Conservation (phyloP, 2,329 filamentous ascomycete genomes). For the Aspergillus fumigatus region DNA sequence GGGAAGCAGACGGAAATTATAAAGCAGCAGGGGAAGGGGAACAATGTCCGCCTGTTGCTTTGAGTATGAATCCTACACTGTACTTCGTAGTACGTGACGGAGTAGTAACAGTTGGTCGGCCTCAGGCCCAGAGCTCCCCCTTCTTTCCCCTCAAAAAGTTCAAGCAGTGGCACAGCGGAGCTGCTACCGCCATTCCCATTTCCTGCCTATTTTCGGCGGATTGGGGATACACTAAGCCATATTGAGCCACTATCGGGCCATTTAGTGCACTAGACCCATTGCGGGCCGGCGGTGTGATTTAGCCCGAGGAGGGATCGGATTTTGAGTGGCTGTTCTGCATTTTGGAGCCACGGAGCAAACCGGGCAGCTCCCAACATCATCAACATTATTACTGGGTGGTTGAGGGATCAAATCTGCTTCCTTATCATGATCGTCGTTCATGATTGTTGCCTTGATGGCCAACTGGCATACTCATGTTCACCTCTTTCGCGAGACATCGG, state of each 20-base stretch:
- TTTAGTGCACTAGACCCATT: constrained; percentile 7
- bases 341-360: constrained; percentile 20
- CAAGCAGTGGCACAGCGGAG: too few species aligned
- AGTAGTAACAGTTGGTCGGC: not conserved
- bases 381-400: not conserved
- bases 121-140: not conserved
- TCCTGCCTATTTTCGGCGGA: not conserved
- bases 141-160: not conserved
- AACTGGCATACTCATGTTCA: not conserved
- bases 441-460: not conserved
- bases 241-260: not conserved
- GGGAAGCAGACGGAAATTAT: not conserved
- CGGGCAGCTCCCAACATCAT: constrained; percentile 17
- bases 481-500: too few species aligned
- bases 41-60: constrained; percentile 9
- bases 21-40: constrained; percentile 9
- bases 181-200: not conserved
- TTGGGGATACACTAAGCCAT: not conserved
- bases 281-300: constrained; percentile 11
- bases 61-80: constrained; percentile 6
- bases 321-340: not conserved
- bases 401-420: not conserved
- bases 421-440: too few species aligned
- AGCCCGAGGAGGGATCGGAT: constrained; percentile 8
- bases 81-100: not conserved